Evolutionary conservation across 345 rosid genomes (phyloP), one percentile per base, ranked within the genome.

Genomic region (Acer campestre): DNA sequence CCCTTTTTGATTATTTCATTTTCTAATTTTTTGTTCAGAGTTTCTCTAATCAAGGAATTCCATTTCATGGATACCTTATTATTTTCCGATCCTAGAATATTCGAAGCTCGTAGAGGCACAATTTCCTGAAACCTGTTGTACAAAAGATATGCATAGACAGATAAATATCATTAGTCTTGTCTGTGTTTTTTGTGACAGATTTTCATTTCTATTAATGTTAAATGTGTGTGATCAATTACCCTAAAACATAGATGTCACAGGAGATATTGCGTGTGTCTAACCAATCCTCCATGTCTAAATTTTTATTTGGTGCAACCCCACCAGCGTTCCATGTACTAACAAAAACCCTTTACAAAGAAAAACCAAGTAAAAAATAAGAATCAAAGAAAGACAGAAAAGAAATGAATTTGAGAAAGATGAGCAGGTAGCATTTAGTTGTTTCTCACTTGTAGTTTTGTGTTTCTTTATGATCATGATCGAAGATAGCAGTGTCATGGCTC

Each of bases 321-420:
- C 95, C 98, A 35, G 91, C 97, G 78, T 94, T 94, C 97, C 98
- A 93, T 56, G 98, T 90, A 74, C 97, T 88, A 48, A 86, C 94
- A 67, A 91, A 90, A 61, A 91, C 79, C 85, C 97, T 94, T 69
- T 2, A 59, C 3, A 53, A 46, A 12, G 7, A 14, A 25, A 58
- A 25, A 23, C 14, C 23, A 6, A 68, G 0, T 46, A 25, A 22
- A 11, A 42, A 48, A 10, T 0, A 68, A 73, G 2, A 68, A n/a
- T 3, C 6, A 18, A 63, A 55, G 46, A 40, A 0, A n/a, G 29
- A 25, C 38, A 64, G 55, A 22, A 2, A 18, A 10, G 6, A 66
- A 38, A 23, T 27, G 22, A 70, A 0, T 17, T 16, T 6, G 10
- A 12, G 3, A 51, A 12, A 42, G 46, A 35, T 35, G 48, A 22